These are phyloP conservation scores for Aschersonia sp. DNA, from an alignment of 2,329 filamentous ascomycete genomes.

Conservation along the genomic window DNA sequence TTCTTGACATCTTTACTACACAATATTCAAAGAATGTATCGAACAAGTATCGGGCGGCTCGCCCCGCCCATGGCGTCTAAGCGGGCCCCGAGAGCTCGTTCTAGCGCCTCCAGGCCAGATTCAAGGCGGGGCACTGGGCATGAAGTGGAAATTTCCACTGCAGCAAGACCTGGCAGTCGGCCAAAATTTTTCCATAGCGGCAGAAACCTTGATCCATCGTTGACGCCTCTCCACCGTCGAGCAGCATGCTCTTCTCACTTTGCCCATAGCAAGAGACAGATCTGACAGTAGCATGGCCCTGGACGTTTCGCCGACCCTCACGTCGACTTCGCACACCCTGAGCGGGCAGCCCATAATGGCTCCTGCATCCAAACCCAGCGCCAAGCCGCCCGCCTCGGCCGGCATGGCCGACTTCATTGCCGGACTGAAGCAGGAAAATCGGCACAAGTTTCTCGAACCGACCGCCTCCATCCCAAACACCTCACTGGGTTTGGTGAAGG, in stretches of 20 bases:
- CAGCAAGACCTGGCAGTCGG: constrained; percentile 4
- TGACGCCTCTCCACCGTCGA: background rate
- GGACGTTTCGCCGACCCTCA: constrained; percentile 42
- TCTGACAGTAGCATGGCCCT: constrained; percentile 17
- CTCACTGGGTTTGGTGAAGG: constrained; percentile 63
- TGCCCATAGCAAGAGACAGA: background rate
- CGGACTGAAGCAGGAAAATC: constrained; percentile 41
- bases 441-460: constrained; percentile 68
- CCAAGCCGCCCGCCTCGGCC: constrained; percentile 14
- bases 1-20: too few relatives aligned
- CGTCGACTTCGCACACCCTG: constrained; percentile 50
- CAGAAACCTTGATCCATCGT: constrained; percentile 2
- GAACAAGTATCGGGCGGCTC: too few relatives aligned
- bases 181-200: constrained; percentile 4
- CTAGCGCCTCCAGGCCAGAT: too few relatives aligned
- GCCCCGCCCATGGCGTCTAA: too few relatives aligned
- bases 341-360: constrained; percentile 32
- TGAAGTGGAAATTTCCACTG: too few relatives aligned
- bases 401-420: constrained; percentile 38
- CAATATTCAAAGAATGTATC: too few relatives aligned
- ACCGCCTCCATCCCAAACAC: constrained; percentile 49
- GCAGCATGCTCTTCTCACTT: background rate
- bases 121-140: too few relatives aligned
- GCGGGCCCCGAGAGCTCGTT: too few relatives aligned
- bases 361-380: constrained; percentile 19